Conservation (phyloP, 768 basidiomycete genomes). For the Hydnomerulius pinastri region DNA sequence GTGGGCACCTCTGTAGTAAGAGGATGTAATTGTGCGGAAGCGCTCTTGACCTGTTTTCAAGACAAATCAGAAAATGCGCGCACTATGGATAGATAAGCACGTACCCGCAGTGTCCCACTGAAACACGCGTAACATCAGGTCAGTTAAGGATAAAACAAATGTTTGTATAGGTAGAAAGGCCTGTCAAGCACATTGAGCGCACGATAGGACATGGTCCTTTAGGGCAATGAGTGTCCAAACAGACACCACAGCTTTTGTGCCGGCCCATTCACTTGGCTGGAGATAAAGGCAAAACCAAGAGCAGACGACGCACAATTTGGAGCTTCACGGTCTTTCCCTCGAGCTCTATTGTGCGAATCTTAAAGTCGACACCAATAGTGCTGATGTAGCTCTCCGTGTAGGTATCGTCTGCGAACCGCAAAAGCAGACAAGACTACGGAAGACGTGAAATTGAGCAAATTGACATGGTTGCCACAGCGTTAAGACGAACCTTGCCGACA, state of each 20-base stretch:
- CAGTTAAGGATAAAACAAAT: conserved; percentile 3
- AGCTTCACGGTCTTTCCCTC: conserved; percentile 99
- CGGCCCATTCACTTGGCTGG: background rate
- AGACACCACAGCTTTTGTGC: background rate
- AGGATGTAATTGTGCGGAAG: conserved; percentile 98
- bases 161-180: background rate
- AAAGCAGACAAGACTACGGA: conserved; percentile 83
- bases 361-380: conserved; percentile 98
- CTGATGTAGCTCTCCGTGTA: conserved; percentile 98
- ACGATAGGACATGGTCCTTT: too few relatives aligned
- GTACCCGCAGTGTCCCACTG: conserved; percentile 96
- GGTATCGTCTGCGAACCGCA: conserved; percentile 94
- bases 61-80: conserved; percentile 6
- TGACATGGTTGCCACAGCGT: conserved; percentile 15
- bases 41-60: conserved; percentile 80
- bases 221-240: background rate
- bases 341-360: conserved; percentile 98
- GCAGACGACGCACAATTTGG: conserved; percentile 78
- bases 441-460: conserved; percentile 24
- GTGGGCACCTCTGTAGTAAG: conserved; percentile 99
- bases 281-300: conserved; percentile 3
- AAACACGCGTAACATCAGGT: conserved; percentile 17
- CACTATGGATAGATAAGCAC: conserved; percentile 15
- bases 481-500: conserved; percentile 77
- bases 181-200: background rate